Evolutionary conservation across 2,329 filamentous ascomycete species (phyloP).

Genomic region (Cercospora zeae-maydis): DNA sequence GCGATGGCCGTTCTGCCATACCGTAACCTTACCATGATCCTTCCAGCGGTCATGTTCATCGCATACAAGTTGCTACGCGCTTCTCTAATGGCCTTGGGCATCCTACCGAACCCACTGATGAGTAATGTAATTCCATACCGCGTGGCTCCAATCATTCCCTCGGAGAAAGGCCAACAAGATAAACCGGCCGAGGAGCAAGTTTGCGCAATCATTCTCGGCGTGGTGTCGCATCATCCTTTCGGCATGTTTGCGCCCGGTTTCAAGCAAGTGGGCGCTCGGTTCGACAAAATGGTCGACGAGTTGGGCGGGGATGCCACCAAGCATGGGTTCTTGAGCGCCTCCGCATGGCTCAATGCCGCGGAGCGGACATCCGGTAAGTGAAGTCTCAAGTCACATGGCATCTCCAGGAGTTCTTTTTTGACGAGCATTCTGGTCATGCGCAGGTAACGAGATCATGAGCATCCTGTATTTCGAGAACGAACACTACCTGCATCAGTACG

Average conservation of each 20-base stretch:
- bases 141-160: slow-evolving; percentile 14
- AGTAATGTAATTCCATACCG: slow-evolving; percentile 29
- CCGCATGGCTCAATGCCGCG: background rate
- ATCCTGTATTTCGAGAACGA: slow-evolving; percentile 19
- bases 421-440: slow-evolving; percentile 2
- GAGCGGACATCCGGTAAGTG: background rate
- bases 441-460: slow-evolving; percentile 14
- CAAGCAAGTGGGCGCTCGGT: slow-evolving; percentile 17
- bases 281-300: slow-evolving; percentile 14
- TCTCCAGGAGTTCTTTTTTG: background rate
- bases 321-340: slow-evolving; percentile 15
- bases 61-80: slow-evolving; percentile 33
- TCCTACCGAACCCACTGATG: slow-evolving; percentile 36
- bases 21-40: slow-evolving; percentile 26
- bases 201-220: slow-evolving; percentile 17
- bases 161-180: slow-evolving; percentile 16
- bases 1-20: slow-evolving; percentile 30
- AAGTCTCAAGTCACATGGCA: background rate
- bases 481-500: slow-evolving; percentile 18
- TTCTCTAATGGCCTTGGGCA: slow-evolving; percentile 31
- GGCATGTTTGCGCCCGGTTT: slow-evolving; percentile 22
- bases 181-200: slow-evolving; percentile 7
- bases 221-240: slow-evolving; percentile 20
- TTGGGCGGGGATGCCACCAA: slow-evolving; percentile 10
- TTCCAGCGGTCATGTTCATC: slow-evolving; percentile 28